Percentiles rank a stretch among this genome's conserved stretches.
Conservation (phyloP, 106 monocot genomes). For the Dioscorea dumetorum region DNA sequence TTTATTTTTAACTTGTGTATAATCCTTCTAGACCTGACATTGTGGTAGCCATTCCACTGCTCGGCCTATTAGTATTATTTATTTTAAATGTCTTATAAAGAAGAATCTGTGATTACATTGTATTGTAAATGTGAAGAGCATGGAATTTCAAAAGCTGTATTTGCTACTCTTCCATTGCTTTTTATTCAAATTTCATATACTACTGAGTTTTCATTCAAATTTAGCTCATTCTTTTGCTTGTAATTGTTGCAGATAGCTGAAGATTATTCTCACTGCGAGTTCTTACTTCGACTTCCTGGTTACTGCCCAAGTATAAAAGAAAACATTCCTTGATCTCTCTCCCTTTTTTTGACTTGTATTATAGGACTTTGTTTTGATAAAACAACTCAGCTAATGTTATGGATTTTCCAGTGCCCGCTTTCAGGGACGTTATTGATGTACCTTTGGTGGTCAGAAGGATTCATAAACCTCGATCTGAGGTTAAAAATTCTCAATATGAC, state of each 20-base stretch:
- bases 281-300: slow-evolving; percentile 93
- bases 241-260: slow-evolving; percentile 76
- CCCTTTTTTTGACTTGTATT: too few species aligned
- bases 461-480: slow-evolving; percentile 84
- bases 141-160: not conserved
- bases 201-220: not conserved
- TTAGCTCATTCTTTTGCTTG: not conserved
- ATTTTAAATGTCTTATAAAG: too few species aligned
- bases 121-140: not conserved
- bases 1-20: not conserved
- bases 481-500: slow-evolving; percentile 4
- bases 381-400: too few species aligned
- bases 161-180: not conserved
- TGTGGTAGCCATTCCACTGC: not conserved
- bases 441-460: slow-evolving; percentile 87
- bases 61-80: too few species aligned
- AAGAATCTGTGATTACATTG: too few species aligned
- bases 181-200: not conserved
- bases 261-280: slow-evolving; percentile 97
- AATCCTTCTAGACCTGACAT: not conserved
- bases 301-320: slow-evolving; percentile 83
- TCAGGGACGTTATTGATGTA: slow-evolving; percentile 90
- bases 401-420: slow-evolving; percentile 81
- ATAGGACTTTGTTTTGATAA: too few species aligned
- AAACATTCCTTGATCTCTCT: not conserved